Conservation (phyloP, 768 basidiomycete species). For the Pleurotus tuber-regium region DNA sequence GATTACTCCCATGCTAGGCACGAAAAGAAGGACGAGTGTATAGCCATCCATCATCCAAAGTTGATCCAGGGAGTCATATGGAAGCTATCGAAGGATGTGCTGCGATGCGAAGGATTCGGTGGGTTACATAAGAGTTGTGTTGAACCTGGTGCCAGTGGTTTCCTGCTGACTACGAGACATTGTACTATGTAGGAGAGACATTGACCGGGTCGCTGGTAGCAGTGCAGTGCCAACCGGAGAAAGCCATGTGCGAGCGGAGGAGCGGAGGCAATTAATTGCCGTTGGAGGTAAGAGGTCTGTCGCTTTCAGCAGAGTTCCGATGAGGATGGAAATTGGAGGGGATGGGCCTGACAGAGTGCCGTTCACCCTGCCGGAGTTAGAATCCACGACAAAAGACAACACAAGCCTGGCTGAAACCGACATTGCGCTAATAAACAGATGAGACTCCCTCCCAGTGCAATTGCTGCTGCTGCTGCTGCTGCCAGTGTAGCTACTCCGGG, state of each 20-base stretch:
- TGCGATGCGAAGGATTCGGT: constrained; percentile 19
- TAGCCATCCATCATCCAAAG: constrained; percentile 19
- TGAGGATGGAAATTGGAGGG: constrained; percentile 30
- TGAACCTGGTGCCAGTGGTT: too few relatives aligned
- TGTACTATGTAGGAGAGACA: too few relatives aligned
- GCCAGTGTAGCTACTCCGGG: too few relatives aligned
- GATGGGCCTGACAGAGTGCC: constrained; percentile 33
- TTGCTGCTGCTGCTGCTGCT: too few relatives aligned
- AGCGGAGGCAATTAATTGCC: constrained; percentile 25
- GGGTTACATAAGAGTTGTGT: constrained; percentile 3
- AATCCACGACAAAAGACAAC: constrained; percentile 16
- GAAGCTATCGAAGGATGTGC: constrained; percentile 14
- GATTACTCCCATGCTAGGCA: constrained; percentile 19
- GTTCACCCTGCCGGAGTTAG: constrained; percentile 29
- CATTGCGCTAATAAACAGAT: too few relatives aligned
- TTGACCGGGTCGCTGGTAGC: constrained; percentile 8
- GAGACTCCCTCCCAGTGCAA: too few relatives aligned
- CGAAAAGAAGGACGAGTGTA: constrained; percentile 19
- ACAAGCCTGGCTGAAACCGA: constrained; percentile 23
- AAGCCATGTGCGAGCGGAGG: constrained; percentile 14
- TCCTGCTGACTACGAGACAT: too few relatives aligned
- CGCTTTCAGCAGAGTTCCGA: constrained; percentile 39
- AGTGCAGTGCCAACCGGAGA: constrained; percentile 6
- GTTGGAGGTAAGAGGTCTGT: too few relatives aligned
- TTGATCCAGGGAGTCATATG: constrained; percentile 22